Base-by-base conservation (phyloP, 768 basidiomycete species). In the Lyophyllum atratum region DNA sequence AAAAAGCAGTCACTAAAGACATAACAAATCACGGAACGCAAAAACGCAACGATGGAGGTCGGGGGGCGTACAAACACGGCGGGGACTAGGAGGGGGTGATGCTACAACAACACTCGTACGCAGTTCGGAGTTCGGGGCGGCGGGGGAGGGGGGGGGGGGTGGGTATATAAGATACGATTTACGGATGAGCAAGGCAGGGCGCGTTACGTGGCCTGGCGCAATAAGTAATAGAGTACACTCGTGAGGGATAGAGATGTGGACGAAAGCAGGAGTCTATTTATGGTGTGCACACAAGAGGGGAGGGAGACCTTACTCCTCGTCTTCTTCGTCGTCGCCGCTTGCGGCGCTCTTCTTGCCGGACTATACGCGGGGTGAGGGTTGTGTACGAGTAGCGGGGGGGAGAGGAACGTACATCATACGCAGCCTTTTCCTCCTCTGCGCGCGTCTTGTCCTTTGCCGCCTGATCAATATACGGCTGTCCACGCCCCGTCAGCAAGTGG, bases 361-460 rank as follows among this genome's bases (percentile, higher is more conserved):
- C 63, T 64, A 5, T 46, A n/a, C 59, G 42, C 21, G 26, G 42
- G 56, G 31, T 39, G 49, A n/a, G n/a, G n/a, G 26, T 42, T 45
- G 34, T 42, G 37, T 59, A 24, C 31, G 29, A 26, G 9, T 19
- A 19, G 31, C 6, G 10, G 17, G 21, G 11, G 53, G 29, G 10
- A 28, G 9, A 12, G 39, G 45, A 19, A 67, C 72, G 25, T 52
- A 78, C 78, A 62, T 82, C 81, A 64, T 80, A 83, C 2, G 76
- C 76, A 37, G 69, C 68, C 71, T 92, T 92, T 72, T 93, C 92
- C 55, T 86, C 81, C 65, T 93, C 94, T 28, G 92, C 93, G 51
- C 95, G 84, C 58, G 78, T 70, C 81, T 97, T 98, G 76, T 98
- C 95, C 54, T 82, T 80, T 39, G 87, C 85, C 46, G 96, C 95